phyloP scores from a whole-genome alignment of 768 basidiomycete species.

The Pleurotus tuoliensis region DNA sequence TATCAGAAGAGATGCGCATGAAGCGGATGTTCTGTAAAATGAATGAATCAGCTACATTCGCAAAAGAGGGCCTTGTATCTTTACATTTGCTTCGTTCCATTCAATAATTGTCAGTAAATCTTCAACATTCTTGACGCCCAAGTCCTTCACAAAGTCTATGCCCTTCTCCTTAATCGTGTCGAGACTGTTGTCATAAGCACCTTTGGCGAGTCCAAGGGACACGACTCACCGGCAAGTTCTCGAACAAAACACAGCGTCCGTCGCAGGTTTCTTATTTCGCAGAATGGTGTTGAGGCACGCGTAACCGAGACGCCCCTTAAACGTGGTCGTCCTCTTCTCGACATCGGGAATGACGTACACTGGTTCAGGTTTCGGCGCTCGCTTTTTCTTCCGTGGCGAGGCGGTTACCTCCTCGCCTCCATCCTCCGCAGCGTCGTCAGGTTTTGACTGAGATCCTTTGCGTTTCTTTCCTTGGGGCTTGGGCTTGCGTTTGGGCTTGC shows the following conservation, averaged over 20 bases:
- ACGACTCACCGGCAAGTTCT: conserved; percentile 53
- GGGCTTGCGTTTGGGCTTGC: neutral
- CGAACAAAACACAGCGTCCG: conserved; percentile 69
- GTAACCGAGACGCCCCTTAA: conserved; percentile 68
- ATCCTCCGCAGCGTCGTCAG: conserved; percentile 14
- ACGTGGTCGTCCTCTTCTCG: conserved; percentile 60
- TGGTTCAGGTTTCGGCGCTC: conserved; percentile 37
- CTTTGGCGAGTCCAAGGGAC: neutral
- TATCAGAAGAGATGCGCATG: conserved; percentile 83
- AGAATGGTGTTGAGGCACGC: conserved; percentile 87
- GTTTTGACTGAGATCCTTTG: conserved; percentile 4
- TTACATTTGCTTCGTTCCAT: conserved; percentile 87
- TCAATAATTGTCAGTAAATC: conserved; percentile 74
- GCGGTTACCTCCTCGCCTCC: neutral
- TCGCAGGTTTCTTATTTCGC: conserved; percentile 63
- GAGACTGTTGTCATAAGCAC: conserved; percentile 38
- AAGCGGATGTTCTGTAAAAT: conserved; percentile 67
- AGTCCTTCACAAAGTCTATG: conserved; percentile 74
- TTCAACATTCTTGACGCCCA: conserved; percentile 70
- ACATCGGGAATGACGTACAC: conserved; percentile 73
- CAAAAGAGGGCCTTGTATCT: conserved; percentile 10
- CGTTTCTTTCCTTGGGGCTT: neutral
- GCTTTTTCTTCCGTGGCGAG: conserved; percentile 17
- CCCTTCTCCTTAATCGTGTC: conserved; percentile 79
- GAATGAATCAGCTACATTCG: neutral